phyloP scores from a whole-genome alignment of 2,329 filamentous ascomycete genomes.

The Trichoderma koningiopsis region DNA sequence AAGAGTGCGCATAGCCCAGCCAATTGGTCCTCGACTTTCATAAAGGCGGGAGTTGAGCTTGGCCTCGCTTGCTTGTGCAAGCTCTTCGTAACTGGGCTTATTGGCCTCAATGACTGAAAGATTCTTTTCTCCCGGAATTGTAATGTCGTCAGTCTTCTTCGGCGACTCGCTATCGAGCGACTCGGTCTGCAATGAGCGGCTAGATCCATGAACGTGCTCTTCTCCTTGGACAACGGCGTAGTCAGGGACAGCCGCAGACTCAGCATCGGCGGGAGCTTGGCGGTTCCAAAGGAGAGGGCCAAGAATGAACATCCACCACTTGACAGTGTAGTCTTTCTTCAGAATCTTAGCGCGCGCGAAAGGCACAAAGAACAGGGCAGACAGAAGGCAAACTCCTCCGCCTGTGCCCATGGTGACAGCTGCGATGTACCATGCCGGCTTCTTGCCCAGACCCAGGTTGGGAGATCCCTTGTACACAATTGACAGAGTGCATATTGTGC shows the following conservation, averaged over 20 bases:
- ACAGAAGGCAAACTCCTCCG: constrained; percentile 58
- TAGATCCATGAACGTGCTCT: constrained; percentile 41
- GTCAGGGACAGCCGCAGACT: constrained; percentile 65
- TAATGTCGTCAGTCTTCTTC: constrained; percentile 32
- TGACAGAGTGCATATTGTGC: constrained; percentile 72
- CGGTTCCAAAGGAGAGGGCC: constrained; percentile 68
- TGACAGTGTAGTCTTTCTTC: constrained; percentile 66
- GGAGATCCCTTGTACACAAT: constrained; percentile 83
- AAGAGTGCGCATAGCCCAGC: constrained; percentile 79
- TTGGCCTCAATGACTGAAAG: constrained; percentile 50
- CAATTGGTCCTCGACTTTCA: constrained; percentile 66
- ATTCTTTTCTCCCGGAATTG: constrained; percentile 42
- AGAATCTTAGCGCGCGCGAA: constrained; percentile 67
- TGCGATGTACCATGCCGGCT: constrained; percentile 68
- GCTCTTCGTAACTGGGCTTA: constrained; percentile 61
- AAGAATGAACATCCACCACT: constrained; percentile 62
- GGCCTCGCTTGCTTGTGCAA: constrained; percentile 58
- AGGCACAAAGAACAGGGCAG: constrained; percentile 73
- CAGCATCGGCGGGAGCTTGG: constrained; percentile 53
- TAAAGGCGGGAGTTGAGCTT: constrained; percentile 65
- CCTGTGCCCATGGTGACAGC: constrained; percentile 67
- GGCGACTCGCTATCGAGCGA: constrained; percentile 31
- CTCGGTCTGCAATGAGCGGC: constrained; percentile 34
- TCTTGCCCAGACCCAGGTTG: constrained; percentile 64
- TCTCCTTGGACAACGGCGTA: constrained; percentile 75